Evolutionary conservation across 23 red algal species (phyloP), one percentile per base, ranked within the genome.

Genomic region (Gracilaria domingensis): DNA sequence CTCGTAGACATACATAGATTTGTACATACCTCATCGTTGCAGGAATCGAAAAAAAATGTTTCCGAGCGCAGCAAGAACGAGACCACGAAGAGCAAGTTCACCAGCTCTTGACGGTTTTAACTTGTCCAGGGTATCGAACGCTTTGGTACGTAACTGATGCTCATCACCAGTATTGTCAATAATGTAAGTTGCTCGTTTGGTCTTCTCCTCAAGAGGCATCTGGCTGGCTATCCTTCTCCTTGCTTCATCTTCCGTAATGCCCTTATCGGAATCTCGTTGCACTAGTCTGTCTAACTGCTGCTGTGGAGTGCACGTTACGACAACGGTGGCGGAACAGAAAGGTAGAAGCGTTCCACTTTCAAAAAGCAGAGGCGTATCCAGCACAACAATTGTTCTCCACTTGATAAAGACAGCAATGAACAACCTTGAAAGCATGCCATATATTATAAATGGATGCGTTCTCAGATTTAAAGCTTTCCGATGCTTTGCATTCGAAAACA

Each of bases 321-420:
- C 94, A 9, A 92, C 88, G 2, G 76, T 89, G 4, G 26, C 48
- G 4, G 87, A 78, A 69, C 94, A 96, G 54, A 96, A 64, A 25
- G 84, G 83, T 18, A 96, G 48, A n/a, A 96, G 53, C 9, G 78
- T 82, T 8, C 76, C 59, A 23, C 75, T 95, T 80, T 99, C 97
- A 84, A 88, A 99, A 21, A 99, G 67, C n/a, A 99, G 81, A 11
- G 97, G 97, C 0, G 89, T 90, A 57, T 99, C 94, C 34, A 99
- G 76, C 30, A 99, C 88, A 83, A 99, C 82, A 24, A 95, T 58
- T 29, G 94, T 26, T 35, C 64, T 73, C 74, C 73, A 79, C 45
- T 56, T 50, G 37, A 86, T 45, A 26, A 95, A 83, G 13, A 86
- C 55, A 17, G 85, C 91, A 16, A 84, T 53, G 26, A 92, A 62